phyloP scores from a whole-genome alignment of 2,329 filamentous ascomycete species.

The Hypomyces rosellus region DNA sequence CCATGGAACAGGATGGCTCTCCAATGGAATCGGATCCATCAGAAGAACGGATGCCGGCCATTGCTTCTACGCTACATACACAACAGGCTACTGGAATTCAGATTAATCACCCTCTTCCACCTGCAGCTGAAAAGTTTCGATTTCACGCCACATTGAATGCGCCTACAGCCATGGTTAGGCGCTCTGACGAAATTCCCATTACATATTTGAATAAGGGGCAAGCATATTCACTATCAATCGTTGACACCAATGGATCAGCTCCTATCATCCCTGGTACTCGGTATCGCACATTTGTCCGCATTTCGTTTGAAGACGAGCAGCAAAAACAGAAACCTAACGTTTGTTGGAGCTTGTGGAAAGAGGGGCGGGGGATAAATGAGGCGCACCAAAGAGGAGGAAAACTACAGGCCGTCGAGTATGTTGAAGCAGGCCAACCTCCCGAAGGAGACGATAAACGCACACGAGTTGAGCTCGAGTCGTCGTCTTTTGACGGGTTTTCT shows the following conservation, averaged over 20 bases:
- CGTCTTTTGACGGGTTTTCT: conserved; percentile 90
- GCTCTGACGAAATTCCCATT: conserved; percentile 85
- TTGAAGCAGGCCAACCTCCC: conserved; percentile 57
- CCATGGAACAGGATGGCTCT: conserved; percentile 68
- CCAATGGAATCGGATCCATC: conserved; percentile 53
- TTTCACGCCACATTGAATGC: conserved; percentile 88
- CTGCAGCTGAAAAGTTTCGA: conserved; percentile 67
- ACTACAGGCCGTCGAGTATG: conserved; percentile 90
- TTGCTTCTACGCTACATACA: conserved; percentile 55
- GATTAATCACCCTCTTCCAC: conserved; percentile 41
- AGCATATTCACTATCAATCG: conserved; percentile 79
- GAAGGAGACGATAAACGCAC: conserved; percentile 61
- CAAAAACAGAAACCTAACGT: conserved; percentile 75
- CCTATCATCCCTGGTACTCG: conserved; percentile 55
- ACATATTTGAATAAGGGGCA: conserved; percentile 98
- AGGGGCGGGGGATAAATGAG: conserved; percentile 91
- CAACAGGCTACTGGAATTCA: conserved; percentile 41
- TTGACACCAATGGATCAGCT: conserved; percentile 64
- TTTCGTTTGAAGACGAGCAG: conserved; percentile 95
- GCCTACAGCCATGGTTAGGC: conserved; percentile 92
- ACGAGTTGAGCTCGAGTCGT: conserved; percentile 63
- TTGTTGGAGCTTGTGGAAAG: conserved; percentile 91
- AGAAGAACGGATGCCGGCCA: conserved; percentile 46
- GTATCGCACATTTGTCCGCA: conserved; percentile 87
- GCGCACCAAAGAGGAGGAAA: conserved; percentile 90